These are phyloP conservation scores for Sclerotinia nivalis DNA, from an alignment of 2,329 filamentous ascomycete species.

Conservation along the genomic window DNA sequence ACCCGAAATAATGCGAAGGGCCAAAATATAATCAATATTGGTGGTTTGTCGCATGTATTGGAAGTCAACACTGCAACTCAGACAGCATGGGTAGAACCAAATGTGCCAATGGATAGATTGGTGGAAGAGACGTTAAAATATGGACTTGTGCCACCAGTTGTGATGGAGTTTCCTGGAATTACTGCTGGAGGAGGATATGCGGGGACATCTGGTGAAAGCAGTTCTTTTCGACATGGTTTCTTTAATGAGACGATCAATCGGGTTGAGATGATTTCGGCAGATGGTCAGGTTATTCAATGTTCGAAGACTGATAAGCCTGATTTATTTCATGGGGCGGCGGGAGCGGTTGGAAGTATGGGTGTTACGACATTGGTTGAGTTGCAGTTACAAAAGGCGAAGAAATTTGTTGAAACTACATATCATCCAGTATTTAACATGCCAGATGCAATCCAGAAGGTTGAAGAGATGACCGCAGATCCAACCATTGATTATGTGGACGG, in stretches of 20 bases:
- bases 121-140: constrained; percentile 57
- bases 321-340: constrained; percentile 59
- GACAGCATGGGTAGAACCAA: constrained; percentile 62
- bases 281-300: constrained; percentile 55
- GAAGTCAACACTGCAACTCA: constrained; percentile 45
- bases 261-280: constrained; percentile 63
- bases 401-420: constrained; percentile 59
- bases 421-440: constrained; percentile 46
- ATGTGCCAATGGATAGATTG: constrained; percentile 67
- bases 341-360: constrained; percentile 60
- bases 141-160: constrained; percentile 61
- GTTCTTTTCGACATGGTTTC: constrained; percentile 64
- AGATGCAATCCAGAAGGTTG: constrained; percentile 48
- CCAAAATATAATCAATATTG: constrained; percentile 50
- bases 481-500: constrained; percentile 62
- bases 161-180: constrained; percentile 72
- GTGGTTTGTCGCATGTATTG: constrained; percentile 49
- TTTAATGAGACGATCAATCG: constrained; percentile 64
- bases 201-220: constrained; percentile 67
- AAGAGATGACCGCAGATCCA: constrained; percentile 39
- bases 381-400: constrained; percentile 53
- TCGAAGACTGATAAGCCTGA: constrained; percentile 51
- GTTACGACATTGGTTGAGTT: constrained; percentile 62
- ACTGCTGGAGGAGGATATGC: constrained; percentile 68
- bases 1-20: constrained; percentile 47